Evolutionary conservation across 179 eudicot genomes (phyloP), one percentile per base, ranked within the genome.

Genomic region (Spinacia oleracea): DNA sequence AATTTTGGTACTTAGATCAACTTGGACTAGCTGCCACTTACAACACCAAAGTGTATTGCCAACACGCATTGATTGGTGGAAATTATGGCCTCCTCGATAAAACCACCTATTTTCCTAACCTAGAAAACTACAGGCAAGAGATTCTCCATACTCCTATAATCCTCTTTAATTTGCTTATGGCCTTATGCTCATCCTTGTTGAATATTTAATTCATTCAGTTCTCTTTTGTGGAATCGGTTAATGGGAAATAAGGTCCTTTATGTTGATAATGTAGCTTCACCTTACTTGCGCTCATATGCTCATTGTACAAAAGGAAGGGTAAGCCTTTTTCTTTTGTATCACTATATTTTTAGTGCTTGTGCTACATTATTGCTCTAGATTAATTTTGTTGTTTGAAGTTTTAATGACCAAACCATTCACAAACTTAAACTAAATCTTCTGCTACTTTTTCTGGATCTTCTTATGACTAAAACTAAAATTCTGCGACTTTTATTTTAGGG

Each of bases 1-100:
- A 34, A n/a, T 76, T 45, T 79, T 94, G 98, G 99, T 94, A 94
- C 84, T 85, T 96, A 75, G 98, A 96, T 90, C 97, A 94, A 83
- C 91, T 96, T 74, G 99, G 96, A 77, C 82, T 90, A 81, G 94
- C 99, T 72, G 96, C 99, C 50, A 84, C 77, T 70, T 94, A 90
- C 79, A 75, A 87, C 31, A 94, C 97, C 9, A 96, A 88, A 89
- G 99, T 94, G n/a, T 96, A 94, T 45, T 96, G 99, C 84, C 82
- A 98, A 55, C 99, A 94, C 81, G 84, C 91, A 23, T 80, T 96
- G 58, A 86, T 92, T 27, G 99, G 99, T 64, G 98, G 99, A 73
- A 89, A 91, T 76, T 96, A 96, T 72, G 98, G 97, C 35, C 98
- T 96, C 34, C 89, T 96, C 40, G 84, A 94, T 75, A 84, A 80